Evolutionary conservation across 2,329 filamentous ascomycete genomes (phyloP).

Genomic region (Fusarium staphyleae): DNA sequence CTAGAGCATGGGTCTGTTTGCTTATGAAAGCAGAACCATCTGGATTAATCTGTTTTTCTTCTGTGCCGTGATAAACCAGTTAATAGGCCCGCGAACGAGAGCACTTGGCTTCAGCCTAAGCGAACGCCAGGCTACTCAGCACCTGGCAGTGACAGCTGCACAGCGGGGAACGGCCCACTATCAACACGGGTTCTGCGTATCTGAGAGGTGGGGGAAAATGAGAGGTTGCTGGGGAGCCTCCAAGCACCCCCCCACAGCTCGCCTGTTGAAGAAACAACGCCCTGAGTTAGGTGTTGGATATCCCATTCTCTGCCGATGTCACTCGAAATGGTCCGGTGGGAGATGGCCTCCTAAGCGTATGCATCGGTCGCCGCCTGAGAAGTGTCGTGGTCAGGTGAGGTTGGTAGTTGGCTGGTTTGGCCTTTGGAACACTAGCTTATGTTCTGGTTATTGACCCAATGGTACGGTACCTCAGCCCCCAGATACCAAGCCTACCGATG

Average conservation of each 20-base stretch:
- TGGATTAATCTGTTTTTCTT: constrained; percentile 8
- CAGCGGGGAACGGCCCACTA: constrained; percentile 34
- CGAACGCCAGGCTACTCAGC: constrained; percentile 32
- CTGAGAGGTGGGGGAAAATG: constrained; percentile 2
- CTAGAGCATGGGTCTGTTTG: too few species aligned
- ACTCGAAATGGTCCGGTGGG: background rate
- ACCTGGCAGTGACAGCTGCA: constrained; percentile 36
- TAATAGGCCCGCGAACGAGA: constrained; percentile 11
- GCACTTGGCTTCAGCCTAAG: constrained; percentile 22
- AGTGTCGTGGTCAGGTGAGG: background rate
- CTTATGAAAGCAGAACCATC: background rate
- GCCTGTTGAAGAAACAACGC: background rate
- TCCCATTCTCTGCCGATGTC: background rate
- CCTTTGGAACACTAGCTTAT: background rate
- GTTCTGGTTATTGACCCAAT: constrained; percentile 1
- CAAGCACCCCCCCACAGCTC: background rate
- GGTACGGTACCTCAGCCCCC: background rate
- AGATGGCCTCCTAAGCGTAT: background rate
- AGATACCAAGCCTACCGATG: constrained; percentile 6
- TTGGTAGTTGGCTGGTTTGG: background rate
- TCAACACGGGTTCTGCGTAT: constrained; percentile 9
- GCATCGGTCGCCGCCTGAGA: background rate
- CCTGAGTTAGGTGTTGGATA: background rate
- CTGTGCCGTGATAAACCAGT: constrained; percentile 21
- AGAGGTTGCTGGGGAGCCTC: constrained; percentile 10